Evolutionary conservation across 2,329 filamentous ascomycete species (phyloP).

Genomic region (Epichloe sibirici): DNA sequence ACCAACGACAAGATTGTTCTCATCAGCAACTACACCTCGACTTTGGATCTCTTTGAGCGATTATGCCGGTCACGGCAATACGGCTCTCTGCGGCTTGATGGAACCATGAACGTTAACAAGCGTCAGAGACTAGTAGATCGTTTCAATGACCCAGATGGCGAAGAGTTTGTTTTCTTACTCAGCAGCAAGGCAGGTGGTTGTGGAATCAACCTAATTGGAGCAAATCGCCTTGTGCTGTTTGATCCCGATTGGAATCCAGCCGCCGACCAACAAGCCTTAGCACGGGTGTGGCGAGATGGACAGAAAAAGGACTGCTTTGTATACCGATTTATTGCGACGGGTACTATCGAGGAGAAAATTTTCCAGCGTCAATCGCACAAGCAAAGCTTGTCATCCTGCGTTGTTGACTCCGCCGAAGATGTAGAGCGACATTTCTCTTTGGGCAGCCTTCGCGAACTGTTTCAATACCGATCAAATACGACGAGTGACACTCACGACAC

Average conservation of each 20-base stretch:
- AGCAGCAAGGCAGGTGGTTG: slow-evolving; percentile 95
- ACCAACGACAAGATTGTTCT: slow-evolving; percentile 99
- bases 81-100: slow-evolving; percentile 79
- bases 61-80: slow-evolving; percentile 79
- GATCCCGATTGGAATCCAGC: slow-evolving; percentile 98
- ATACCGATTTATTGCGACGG: slow-evolving; percentile 97
- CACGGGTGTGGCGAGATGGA: slow-evolving; percentile 95
- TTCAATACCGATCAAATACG: slow-evolving; percentile 79
- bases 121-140: slow-evolving; percentile 94
- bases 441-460: slow-evolving; percentile 82
- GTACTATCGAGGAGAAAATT: slow-evolving; percentile 97
- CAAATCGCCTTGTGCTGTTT: slow-evolving; percentile 88
- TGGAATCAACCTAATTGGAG: slow-evolving; percentile 88
- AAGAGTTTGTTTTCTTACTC: slow-evolving; percentile 89
- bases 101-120: slow-evolving; percentile 96
- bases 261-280: slow-evolving; percentile 91
- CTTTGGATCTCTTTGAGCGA: slow-evolving; percentile 84
- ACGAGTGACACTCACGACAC: slow-evolving; percentile 93
- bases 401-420: slow-evolving; percentile 92
- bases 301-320: slow-evolving; percentile 99
- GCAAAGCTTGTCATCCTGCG: slow-evolving; percentile 88
- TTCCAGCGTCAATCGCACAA: slow-evolving; percentile 98
- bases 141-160: slow-evolving; percentile 86
- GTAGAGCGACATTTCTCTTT: slow-evolving; percentile 94
- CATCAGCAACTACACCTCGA: slow-evolving; percentile 97